Percentiles rank a stretch among this genome's conserved stretches.
phyloP scores from a whole-genome alignment of 2,329 filamentous ascomycete genomes.

The Podosphaera aphanis region DNA sequence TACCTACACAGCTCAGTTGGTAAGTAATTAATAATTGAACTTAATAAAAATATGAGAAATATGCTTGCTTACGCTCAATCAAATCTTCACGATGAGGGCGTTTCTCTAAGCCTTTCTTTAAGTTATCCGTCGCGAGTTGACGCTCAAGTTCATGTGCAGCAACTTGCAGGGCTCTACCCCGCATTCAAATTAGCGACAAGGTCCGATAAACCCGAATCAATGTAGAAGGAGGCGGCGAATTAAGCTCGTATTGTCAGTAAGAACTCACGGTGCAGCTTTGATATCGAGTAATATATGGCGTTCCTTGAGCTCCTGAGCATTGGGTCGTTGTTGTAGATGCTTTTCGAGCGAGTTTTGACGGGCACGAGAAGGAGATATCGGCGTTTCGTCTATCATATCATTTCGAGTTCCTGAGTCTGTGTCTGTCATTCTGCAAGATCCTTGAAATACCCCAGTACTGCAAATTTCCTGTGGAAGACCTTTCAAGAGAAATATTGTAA shows the following conservation, averaged over 20 bases:
- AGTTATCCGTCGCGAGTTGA: conserved; percentile 34
- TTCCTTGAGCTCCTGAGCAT: conserved; percentile 39
- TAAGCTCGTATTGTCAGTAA: conserved; percentile 8
- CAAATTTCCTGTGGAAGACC: too few species aligned
- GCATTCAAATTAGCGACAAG: too few species aligned
- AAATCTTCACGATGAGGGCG: conserved; percentile 50
- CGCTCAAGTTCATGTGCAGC: conserved; percentile 38
- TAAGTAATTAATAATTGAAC: neutral
- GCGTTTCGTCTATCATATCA: neutral
- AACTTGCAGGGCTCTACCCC: conserved; percentile 33
- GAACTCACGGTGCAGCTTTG: conserved; percentile 37
- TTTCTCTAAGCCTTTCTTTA: conserved; percentile 40
- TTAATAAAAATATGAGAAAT: neutral
- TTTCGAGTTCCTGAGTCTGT: too few species aligned
- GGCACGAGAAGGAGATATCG: conserved; percentile 10
- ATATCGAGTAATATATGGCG: conserved; percentile 45
- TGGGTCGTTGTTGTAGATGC: conserved; percentile 47
- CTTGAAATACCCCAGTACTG: too few species aligned
- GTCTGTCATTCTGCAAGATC: too few species aligned
- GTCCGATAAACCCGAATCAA: too few species aligned
- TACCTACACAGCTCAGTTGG: conserved; percentile 28
- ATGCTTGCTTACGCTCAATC: conserved; percentile 41
- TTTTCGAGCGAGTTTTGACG: conserved; percentile 50
- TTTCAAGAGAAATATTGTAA: too few species aligned
- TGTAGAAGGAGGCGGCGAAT: neutral